Evolutionary conservation across 768 basidiomycete genomes (phyloP), one percentile per base, ranked within the genome.

Genomic region (Suillus subluteus): DNA sequence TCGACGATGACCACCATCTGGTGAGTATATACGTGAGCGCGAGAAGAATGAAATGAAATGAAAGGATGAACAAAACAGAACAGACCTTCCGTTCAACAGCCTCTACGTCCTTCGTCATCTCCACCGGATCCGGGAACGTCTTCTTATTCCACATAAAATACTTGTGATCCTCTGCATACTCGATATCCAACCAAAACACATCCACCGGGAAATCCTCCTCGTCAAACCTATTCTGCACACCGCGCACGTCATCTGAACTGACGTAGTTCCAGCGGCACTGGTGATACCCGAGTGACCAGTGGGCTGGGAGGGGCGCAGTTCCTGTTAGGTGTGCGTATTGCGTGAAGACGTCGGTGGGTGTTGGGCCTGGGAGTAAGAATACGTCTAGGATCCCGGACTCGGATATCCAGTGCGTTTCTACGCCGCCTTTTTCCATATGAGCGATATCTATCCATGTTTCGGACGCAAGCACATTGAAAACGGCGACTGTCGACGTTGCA

Each of bases 181-280:
- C 97, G 72, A 99, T 98, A 78, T 98, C 97, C 52, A 98, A 85
- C 97, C 96, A 98, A 74, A 98, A 90, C 4, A 96, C 95, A 73
- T 98, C 97, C 15, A 99, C 88, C 0, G 98, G 98, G 65, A 98
- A 94, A 71, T 97, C 92, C 50, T 91, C 93, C 70, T 96, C 94
- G 66, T 99, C 98, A 72, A 99, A 98, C 62, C 90, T 83, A 73
- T 82, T 85, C 78, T 96, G 91, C 11, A 99, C 95, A 5, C 86
- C 83, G 13, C 94, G 84, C 11, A 99, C 84, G 76, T 98, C 98
- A 13, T 91, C 88, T 35, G 93, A 90, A 79, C 90, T 93, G 69
- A 97, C 84, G 73, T 99, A 99, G 75, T 99, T 99, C 98, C 98
- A 99, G 43, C 98, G 84, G 76, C 97, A 99, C 76, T 99, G 98